phyloP scores from a whole-genome alignment of 1,139 yeast genomes.

The Blastobotrys aristatus region DNA sequence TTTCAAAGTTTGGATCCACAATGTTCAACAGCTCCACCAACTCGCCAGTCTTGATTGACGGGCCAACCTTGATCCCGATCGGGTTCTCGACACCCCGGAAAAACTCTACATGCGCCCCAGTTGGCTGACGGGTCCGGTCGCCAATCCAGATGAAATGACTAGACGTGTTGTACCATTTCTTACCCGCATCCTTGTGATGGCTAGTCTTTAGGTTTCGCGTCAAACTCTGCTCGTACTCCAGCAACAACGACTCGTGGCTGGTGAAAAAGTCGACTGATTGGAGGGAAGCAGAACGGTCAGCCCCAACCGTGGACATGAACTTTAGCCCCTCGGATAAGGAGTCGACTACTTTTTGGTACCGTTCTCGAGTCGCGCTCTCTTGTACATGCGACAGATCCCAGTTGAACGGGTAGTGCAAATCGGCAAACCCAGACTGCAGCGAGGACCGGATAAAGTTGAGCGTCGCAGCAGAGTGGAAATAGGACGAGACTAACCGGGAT shows the following conservation, averaged over 20 bases:
- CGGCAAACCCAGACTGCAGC: constrained; percentile 40
- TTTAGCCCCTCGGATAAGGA: constrained; percentile 37
- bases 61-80: constrained; percentile 43
- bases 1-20: constrained; percentile 37
- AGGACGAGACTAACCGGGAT: constrained; percentile 38
- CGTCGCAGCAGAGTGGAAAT: constrained; percentile 44
- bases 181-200: constrained; percentile 18
- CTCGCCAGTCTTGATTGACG: constrained; percentile 38
- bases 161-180: constrained; percentile 39
- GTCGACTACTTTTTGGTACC: constrained; percentile 38
- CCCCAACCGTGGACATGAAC: constrained; percentile 41
- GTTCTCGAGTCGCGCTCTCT: constrained; percentile 33
- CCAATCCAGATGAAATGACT: constrained; percentile 46
- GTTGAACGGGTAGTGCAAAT: constrained; percentile 38
- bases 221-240: constrained; percentile 41
- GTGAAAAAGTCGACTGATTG: constrained; percentile 38
- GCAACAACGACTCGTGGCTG: constrained; percentile 40
- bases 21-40: constrained; percentile 37
- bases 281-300: constrained; percentile 31
- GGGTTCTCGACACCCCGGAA: constrained; percentile 43
- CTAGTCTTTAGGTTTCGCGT: constrained; percentile 33
- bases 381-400: constrained; percentile 43
- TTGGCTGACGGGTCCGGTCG: constrained; percentile 41
- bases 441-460: constrained; percentile 38
- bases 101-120: constrained; percentile 44